Conservation (phyloP, 1,284 basidiomycete species). For the Naganishia cerealis region DNA sequence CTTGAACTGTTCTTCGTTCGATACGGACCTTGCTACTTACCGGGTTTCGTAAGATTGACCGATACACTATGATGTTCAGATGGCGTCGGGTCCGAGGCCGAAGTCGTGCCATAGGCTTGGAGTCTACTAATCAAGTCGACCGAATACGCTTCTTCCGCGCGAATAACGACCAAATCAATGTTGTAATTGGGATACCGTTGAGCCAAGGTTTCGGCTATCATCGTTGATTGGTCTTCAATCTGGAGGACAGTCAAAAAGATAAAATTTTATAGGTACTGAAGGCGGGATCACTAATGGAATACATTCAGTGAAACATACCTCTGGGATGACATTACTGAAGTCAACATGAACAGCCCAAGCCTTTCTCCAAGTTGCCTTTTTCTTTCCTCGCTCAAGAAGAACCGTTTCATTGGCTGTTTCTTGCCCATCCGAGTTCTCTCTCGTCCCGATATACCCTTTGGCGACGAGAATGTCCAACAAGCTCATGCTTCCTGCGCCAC, state of each 20-base stretch:
- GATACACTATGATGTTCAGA: neutral
- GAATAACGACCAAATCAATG: conserved; percentile 41
- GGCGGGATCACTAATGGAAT: neutral
- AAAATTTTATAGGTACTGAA: neutral
- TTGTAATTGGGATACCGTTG: conserved; percentile 2
- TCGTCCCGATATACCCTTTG: conserved; percentile 40
- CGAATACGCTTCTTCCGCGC: conserved; percentile 50
- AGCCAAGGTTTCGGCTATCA: neutral
- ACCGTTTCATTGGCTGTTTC: conserved; percentile 41
- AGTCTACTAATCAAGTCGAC: conserved; percentile 32
- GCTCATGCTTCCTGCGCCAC: conserved; percentile 48
- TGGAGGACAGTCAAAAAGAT: neutral
- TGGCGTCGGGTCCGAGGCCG: neutral
- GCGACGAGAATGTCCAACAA: conserved; percentile 44
- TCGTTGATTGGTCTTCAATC: conserved; percentile 19
- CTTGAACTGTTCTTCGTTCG: neutral
- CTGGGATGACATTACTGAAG: conserved; percentile 41
- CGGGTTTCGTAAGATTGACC: conserved; percentile 39
- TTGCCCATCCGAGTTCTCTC: conserved; percentile 29
- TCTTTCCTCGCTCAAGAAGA: conserved; percentile 37
- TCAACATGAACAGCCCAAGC: conserved; percentile 51
- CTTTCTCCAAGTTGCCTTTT: conserved; percentile 41
- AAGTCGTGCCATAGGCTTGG: neutral
- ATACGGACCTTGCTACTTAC: conserved; percentile 33
- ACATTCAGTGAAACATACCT: conserved; percentile 4